Percentiles rank a stretch among this genome's conserved stretches.
These are phyloP conservation scores for Caloboletus inedulis DNA, from an alignment of 1,284 basidiomycete species.

Conservation along the genomic window DNA sequence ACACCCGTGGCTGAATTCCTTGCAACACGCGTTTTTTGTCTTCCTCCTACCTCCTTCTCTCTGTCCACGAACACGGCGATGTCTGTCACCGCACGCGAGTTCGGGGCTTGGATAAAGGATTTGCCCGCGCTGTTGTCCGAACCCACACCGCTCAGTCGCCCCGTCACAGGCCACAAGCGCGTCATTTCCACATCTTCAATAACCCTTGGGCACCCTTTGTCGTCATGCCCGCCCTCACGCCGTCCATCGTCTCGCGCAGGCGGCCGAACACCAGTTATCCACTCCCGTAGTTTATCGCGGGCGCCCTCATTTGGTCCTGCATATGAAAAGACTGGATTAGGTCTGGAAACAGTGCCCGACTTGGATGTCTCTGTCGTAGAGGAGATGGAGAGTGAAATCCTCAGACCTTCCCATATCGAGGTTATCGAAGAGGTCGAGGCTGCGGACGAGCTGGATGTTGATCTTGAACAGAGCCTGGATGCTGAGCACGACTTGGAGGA, in stretches of 20 bases:
- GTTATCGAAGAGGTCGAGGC: slow-evolving; percentile 35
- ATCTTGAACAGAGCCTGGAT: slow-evolving; percentile 21
- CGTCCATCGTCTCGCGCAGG: slow-evolving; percentile 61
- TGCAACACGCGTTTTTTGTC: slow-evolving; percentile 82
- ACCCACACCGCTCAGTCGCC: slow-evolving; percentile 18
- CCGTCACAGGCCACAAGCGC: slow-evolving; percentile 43
- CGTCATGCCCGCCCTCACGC: slow-evolving; percentile 62
- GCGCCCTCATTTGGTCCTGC: slow-evolving; percentile 58
- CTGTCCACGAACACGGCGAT: slow-evolving; percentile 38
- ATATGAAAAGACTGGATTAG: slow-evolving; percentile 40
- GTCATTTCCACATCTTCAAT: slow-evolving; percentile 53
- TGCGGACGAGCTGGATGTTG: slow-evolving; percentile 40
- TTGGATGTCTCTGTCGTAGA: slow-evolving; percentile 25
- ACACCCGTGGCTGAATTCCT: slow-evolving; percentile 83
- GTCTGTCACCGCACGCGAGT: slow-evolving; percentile 77
- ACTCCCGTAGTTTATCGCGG: slow-evolving; percentile 53
- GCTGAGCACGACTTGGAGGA: slow-evolving; percentile 38
- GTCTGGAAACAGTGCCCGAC: slow-evolving; percentile 29
- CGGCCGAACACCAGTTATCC: slow-evolving; percentile 50
- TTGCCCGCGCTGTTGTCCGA: slow-evolving; percentile 65
- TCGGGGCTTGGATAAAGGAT: slow-evolving; percentile 83
- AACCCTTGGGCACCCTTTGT: slow-evolving; percentile 58
- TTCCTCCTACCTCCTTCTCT: slow-evolving; percentile 45
- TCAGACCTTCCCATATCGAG: slow-evolving; percentile 21
- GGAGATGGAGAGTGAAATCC: slow-evolving; percentile 16